A percentile compares a stretch with the other conserved stretches of the same genome.
These are phyloP conservation scores for Pseudogymnoascus sp. DNA, from an alignment of 2,329 filamentous ascomycete genomes.

Conservation along the genomic window DNA sequence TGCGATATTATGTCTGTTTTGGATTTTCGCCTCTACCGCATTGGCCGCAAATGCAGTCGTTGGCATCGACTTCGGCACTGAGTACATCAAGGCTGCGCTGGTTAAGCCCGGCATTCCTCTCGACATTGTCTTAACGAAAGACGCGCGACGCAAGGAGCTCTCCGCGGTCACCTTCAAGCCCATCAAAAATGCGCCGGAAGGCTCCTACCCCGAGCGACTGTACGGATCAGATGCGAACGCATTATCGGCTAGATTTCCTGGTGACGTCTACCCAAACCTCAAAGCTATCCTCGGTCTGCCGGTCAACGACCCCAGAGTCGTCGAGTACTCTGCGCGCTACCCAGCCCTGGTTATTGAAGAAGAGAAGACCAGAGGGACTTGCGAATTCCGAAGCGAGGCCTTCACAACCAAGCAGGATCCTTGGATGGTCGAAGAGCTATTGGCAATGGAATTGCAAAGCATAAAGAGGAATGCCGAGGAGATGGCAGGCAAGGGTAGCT, in stretches of 20 bases:
- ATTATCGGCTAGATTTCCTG: slow-evolving; percentile 76
- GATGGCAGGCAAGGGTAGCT: slow-evolving; percentile 65
- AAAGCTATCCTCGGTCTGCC: slow-evolving; percentile 80
- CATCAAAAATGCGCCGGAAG: slow-evolving; percentile 52
- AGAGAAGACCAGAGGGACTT: slow-evolving; percentile 54
- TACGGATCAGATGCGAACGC: slow-evolving; percentile 91
- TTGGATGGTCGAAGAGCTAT: slow-evolving; percentile 79
- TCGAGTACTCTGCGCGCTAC: slow-evolving; percentile 65
- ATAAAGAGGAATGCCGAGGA: slow-evolving; percentile 81
- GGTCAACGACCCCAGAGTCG: slow-evolving; percentile 49
- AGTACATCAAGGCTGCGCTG: slow-evolving; percentile 91
- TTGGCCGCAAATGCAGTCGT: slow-evolving; percentile 59
- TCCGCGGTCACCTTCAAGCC: slow-evolving; percentile 93
- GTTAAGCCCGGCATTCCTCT: slow-evolving; percentile 96
- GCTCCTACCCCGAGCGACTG: slow-evolving; percentile 72
- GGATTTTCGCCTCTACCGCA: slow-evolving; percentile 27
- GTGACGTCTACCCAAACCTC: slow-evolving; percentile 89
- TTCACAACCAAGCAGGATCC: slow-evolving; percentile 53
- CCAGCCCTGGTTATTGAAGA: slow-evolving; percentile 65
- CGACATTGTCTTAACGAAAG: slow-evolving; percentile 95
- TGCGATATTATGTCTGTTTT: slow-evolving; percentile 26
- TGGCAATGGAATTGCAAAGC: slow-evolving; percentile 94
- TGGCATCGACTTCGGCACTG: slow-evolving; percentile 88
- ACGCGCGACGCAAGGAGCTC: slow-evolving; percentile 91
- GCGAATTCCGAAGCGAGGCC: slow-evolving; percentile 70